Conservation (phyloP, 768 basidiomycete genomes). For the Tulasnella sp. region DNA sequence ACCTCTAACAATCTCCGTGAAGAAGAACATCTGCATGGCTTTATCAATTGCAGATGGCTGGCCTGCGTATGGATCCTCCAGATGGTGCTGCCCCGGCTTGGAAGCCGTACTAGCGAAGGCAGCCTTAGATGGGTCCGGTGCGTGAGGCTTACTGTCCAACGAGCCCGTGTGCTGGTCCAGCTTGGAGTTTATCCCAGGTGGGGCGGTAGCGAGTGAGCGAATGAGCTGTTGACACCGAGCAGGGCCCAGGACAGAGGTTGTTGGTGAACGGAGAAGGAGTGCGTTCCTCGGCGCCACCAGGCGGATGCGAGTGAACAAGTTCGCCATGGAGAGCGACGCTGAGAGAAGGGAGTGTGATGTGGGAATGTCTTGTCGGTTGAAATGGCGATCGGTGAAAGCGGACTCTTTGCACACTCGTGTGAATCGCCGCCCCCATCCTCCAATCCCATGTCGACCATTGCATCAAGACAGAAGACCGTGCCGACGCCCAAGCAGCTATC, state of each 20-base stretch:
- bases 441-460: slow-evolving; percentile 16
- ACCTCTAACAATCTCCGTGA: slow-evolving; percentile 97
- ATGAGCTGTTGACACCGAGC: slow-evolving; percentile 2
- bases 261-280: background rate
- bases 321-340: background rate
- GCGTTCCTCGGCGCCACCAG: background rate
- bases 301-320: background rate
- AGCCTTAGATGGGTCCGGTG: slow-evolving; percentile 12
- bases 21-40: slow-evolving; percentile 93
- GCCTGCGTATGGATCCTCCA: slow-evolving; percentile 52
- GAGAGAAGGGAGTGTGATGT: slow-evolving; percentile 1
- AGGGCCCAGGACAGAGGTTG: background rate
- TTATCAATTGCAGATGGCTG: slow-evolving; percentile 92
- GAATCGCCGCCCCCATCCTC: slow-evolving; percentile 33
- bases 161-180: slow-evolving; percentile 10
- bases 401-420: slow-evolving; percentile 12
- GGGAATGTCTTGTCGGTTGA: no score
- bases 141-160: slow-evolving; percentile 11
- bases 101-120: slow-evolving; percentile 5
- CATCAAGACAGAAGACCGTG: slow-evolving; percentile 40
- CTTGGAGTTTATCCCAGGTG: slow-evolving; percentile 3
- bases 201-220: slow-evolving; percentile 10
- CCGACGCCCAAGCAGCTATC: slow-evolving; percentile 34
- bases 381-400: background rate
- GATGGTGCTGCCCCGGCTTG: slow-evolving; percentile 4